Base-by-base conservation (phyloP, 306 rosid genomes). In the Quercus mongolica region DNA sequence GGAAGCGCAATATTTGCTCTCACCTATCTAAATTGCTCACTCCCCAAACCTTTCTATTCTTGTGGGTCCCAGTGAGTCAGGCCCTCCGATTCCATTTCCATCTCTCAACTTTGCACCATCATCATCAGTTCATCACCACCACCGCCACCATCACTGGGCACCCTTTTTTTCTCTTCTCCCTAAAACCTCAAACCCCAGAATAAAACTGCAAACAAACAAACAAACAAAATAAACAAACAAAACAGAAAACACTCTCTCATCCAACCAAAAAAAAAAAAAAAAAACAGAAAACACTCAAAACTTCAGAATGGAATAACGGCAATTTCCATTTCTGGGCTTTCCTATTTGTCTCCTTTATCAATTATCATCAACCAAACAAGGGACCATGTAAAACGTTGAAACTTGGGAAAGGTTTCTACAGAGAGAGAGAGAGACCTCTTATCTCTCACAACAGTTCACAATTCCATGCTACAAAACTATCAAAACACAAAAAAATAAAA, bases 11-110 rank as follows among this genome's bases (percentile, higher is more conserved):
- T 35, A 15, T 10, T 23, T 20, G 59, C 57, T 25, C 58, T 25
- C 75, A 2, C 75, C 72, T 68, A 2, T 41, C 72, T 68, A 19
- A 71, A 71, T 71, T 71, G 57, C 57, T 49, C 61, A 25, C 59
- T 71, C 75, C 21, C 15, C 75, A 6, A 17, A 23, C 9, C 75
- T 30, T 59, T 17, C 38, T 13, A 49, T 35, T 44, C 33, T 46
- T 51, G 61, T 71, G 75, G 61, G 75, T 25, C 75, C 51, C 52
- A 68, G 19, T 44, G 10, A 3, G 75, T 49, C 20, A 68, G 52
- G 20, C 75, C 75, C 58, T 25, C 75, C 35, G 17, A 49, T 15
- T 49, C 6, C 75, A 46, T 71, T 12, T 31, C 71, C 74, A 41
- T 41, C 46, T 41, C 46, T 41, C 46, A 0, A 41, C 46, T 41